Evolutionary conservation across 2,329 filamentous ascomycete species (phyloP).

Genomic region (Periconia digitata): DNA sequence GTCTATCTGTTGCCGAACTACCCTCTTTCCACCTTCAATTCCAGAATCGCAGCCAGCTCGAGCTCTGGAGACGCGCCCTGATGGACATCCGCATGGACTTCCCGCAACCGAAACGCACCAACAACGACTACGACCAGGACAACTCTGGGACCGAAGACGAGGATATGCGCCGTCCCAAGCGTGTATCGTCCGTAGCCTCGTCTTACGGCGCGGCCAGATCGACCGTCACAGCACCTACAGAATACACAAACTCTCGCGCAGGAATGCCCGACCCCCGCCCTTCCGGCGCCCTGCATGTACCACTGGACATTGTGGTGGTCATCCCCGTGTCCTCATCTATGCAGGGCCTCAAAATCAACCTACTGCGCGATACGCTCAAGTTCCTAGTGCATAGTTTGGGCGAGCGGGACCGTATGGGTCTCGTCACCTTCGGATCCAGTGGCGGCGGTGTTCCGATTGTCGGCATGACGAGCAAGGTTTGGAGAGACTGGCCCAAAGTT

Average conservation of each 20-base stretch:
- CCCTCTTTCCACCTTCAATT: slow-evolving; percentile 94
- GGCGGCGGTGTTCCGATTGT: slow-evolving; percentile 91
- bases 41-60: slow-evolving; percentile 78
- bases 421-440: slow-evolving; percentile 95
- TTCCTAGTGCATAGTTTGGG: slow-evolving; percentile 91
- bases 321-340: slow-evolving; percentile 97
- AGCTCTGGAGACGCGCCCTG: slow-evolving; percentile 86
- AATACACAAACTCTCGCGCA: slow-evolving; percentile 73
- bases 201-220: slow-evolving; percentile 81
- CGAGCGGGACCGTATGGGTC: slow-evolving; percentile 91
- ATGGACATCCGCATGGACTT: slow-evolving; percentile 78
- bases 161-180: slow-evolving; percentile 69
- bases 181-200: slow-evolving; percentile 83
- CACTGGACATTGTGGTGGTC: slow-evolving; percentile 92
- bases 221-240: slow-evolving; percentile 83
- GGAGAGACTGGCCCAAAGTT: slow-evolving; percentile 87
- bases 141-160: slow-evolving; percentile 86
- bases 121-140: slow-evolving; percentile 73
- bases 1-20: slow-evolving; percentile 85
- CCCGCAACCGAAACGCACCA: slow-evolving; percentile 56
- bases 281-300: slow-evolving; percentile 72
- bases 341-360: slow-evolving; percentile 98
- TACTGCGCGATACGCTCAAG: slow-evolving; percentile 85
- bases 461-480: slow-evolving; percentile 96
- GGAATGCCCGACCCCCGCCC: slow-evolving; percentile 48